Evolutionary conservation across 768 basidiomycete species (phyloP).

Genomic region (Suillus decipiens): DNA sequence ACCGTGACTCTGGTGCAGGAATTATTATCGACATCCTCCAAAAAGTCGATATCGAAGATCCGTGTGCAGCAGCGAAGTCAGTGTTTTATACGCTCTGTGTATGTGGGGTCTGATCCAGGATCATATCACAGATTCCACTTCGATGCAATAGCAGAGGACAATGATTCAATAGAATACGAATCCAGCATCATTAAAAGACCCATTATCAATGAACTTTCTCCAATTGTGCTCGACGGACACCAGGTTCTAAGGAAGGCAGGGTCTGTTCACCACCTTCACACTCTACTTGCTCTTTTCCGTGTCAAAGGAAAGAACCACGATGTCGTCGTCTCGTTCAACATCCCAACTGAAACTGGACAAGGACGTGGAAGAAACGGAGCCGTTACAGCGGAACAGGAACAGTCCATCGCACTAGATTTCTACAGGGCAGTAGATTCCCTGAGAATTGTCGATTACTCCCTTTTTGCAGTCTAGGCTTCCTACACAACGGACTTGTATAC

Average conservation of each 20-base stretch:
- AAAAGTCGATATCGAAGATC: conserved; percentile 56
- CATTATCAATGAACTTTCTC: conserved; percentile 50
- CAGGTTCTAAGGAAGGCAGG: conserved; percentile 84
- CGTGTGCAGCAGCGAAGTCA: conserved; percentile 67
- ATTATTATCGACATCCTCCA: conserved; percentile 85
- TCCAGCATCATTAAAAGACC: conserved; percentile 21
- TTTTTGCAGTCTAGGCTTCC: conserved; percentile 51
- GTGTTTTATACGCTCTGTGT: background rate
- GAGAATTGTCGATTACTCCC: conserved; percentile 61
- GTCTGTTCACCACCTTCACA: conserved; percentile 22
- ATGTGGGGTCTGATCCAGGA: conserved; percentile 4
- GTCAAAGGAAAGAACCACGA: conserved; percentile 72
- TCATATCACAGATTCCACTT: conserved; percentile 80
- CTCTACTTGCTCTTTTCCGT: conserved; percentile 77
- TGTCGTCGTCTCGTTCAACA: conserved; percentile 82
- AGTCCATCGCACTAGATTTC: conserved; percentile 48
- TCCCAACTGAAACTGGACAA: conserved; percentile 57
- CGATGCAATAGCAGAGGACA: conserved; percentile 88
- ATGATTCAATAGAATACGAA: conserved; percentile 51
- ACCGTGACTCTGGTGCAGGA: conserved; percentile 65
- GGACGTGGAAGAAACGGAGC: conserved; percentile 33
- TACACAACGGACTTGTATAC: background rate
- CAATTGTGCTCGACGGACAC: conserved; percentile 63
- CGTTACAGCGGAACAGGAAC: conserved; percentile 37
- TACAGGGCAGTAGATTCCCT: conserved; percentile 57